Base-by-base conservation (phyloP, 352 stramenopile species). In the Phytophthora citricola region DNA sequence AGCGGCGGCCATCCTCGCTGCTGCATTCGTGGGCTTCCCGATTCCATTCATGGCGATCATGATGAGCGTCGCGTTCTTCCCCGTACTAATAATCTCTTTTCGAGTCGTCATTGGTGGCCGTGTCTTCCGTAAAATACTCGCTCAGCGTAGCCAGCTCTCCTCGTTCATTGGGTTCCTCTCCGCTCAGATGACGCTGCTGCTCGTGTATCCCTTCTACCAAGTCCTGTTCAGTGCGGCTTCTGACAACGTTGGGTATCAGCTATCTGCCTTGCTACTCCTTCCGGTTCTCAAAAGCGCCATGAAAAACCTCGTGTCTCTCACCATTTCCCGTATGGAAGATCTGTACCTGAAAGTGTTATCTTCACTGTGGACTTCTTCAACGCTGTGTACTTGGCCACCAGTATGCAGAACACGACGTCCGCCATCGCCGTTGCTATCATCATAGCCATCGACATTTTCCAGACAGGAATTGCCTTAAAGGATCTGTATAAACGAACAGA, bases 301-400 rank as follows among this genome's bases (percentile, higher is more conserved):
- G 56, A 64, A 64, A 20, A 57, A 64, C 15, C 2, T 64, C 2
- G 11, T 58, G 5, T 49, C 56, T 10, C 34, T 49, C 9, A 34
- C 45, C 4, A 44, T 64, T 9, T 22, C 24, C 2, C 45, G 57
- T 14, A 36, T 57, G 17, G 45, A 64, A 8, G 45, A 58, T 22
- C 27, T 65, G 22, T 51, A 1, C 57, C 57, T n/a, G 12, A 51
- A 10, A 27, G 34, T 5, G 57, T 65, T 0, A 58, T 65, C 14
- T 58, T 65, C 14, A 46, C 44, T 9, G 47, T 65, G 8, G 47
- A 58, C 14, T 65, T 64, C 36, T 64, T 64, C 46, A 64, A 64
- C 17, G 46, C 65, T 5, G 6, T 69, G 15, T 69, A 63, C 34
- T 10, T 73, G 20, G 52, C 58, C 3, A 58, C 31, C 1, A 52